These are phyloP conservation scores for Durusdinium trenchii DNA, from an alignment of 73 alveolate genomes.

Conservation along the genomic window DNA sequence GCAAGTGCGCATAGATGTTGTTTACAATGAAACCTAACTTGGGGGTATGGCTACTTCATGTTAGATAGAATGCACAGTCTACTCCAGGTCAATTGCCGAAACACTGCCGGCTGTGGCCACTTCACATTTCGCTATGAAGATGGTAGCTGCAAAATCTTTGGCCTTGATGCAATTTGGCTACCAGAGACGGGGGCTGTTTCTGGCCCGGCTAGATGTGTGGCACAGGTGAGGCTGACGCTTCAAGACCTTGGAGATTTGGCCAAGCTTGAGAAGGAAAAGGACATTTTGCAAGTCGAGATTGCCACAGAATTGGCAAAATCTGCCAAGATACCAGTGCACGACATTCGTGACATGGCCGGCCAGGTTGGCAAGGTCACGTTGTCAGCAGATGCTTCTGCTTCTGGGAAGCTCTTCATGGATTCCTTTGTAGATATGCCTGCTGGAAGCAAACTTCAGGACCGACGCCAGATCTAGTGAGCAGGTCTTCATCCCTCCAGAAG, in stretches of 20 bases:
- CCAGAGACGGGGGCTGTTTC: conserved; percentile 24
- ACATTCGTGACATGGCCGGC: conserved; percentile 63
- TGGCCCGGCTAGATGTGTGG: conserved; percentile 91
- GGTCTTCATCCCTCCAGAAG: not conserved
- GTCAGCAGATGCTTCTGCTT: not conserved
- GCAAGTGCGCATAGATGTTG: too few relatives aligned
- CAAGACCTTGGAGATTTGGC: conserved; percentile 49
- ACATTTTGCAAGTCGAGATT: conserved; percentile 46
- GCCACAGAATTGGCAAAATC: conserved; percentile 78
- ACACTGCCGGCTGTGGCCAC: conserved; percentile 49
- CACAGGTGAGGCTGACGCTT: conserved; percentile 62
- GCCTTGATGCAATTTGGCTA: conserved; percentile 63
- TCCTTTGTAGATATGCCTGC: conserved; percentile 63
- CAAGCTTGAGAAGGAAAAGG: conserved; percentile 8
- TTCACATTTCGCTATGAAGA: conserved; percentile 54
- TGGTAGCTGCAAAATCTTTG: conserved; percentile 62
- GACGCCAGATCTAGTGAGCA: too few relatives aligned
- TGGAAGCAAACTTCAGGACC: conserved; percentile 50
- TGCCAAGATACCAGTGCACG: conserved; percentile 29
- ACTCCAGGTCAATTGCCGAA: conserved; percentile 55
- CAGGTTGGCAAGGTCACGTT: conserved; percentile 69
- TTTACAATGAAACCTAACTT: too few relatives aligned
- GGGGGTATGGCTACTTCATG: too few relatives aligned
- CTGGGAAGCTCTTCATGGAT: conserved; percentile 34
- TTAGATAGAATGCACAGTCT: too few relatives aligned